These are phyloP conservation scores for Rhexocercosporidium sp. DNA, from an alignment of 2,329 filamentous ascomycete genomes.

Conservation along the genomic window DNA sequence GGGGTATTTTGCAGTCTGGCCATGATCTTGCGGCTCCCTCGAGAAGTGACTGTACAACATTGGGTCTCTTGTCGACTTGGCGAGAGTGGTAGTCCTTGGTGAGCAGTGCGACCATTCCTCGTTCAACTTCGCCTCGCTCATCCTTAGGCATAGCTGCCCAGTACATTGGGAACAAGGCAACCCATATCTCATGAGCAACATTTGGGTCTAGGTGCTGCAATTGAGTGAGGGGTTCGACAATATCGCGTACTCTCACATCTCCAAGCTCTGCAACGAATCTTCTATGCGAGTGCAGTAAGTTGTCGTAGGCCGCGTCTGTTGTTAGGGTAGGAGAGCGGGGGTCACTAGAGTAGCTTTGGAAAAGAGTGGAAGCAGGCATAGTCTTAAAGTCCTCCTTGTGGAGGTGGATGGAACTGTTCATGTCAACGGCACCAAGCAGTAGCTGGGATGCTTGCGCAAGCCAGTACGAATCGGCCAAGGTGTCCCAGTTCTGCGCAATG, in stretches of 20 bases:
- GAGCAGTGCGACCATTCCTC: conserved; percentile 85
- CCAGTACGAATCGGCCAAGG: conserved; percentile 94
- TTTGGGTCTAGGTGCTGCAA: conserved; percentile 87
- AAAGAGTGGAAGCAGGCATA: conserved; percentile 74
- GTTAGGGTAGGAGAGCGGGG: conserved; percentile 67
- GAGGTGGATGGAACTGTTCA: conserved; percentile 77
- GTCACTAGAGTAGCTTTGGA: conserved; percentile 76
- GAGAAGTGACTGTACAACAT: conserved; percentile 91
- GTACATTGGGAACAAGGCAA: conserved; percentile 86
- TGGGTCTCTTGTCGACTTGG: conserved; percentile 93
- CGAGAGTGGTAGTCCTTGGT: conserved; percentile 96
- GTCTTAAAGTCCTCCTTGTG: conserved; percentile 84
- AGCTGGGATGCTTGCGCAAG: conserved; percentile 93
- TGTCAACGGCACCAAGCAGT: conserved; percentile 88
- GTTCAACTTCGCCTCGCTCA: conserved; percentile 87
- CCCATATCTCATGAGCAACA: conserved; percentile 89
- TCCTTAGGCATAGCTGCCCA: conserved; percentile 90
- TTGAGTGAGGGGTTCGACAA: conserved; percentile 88
- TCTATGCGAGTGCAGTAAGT: conserved; percentile 76
- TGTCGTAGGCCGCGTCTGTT: conserved; percentile 81
- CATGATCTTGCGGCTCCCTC: conserved; percentile 84
- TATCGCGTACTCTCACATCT: conserved; percentile 84
- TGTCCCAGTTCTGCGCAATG: conserved; percentile 95
- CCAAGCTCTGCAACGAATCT: conserved; percentile 84
- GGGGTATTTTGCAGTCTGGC: conserved; percentile 89